phyloP scores from a whole-genome alignment of 2,329 filamentous ascomycete genomes.

The Dactylonectria macrodidyma region DNA sequence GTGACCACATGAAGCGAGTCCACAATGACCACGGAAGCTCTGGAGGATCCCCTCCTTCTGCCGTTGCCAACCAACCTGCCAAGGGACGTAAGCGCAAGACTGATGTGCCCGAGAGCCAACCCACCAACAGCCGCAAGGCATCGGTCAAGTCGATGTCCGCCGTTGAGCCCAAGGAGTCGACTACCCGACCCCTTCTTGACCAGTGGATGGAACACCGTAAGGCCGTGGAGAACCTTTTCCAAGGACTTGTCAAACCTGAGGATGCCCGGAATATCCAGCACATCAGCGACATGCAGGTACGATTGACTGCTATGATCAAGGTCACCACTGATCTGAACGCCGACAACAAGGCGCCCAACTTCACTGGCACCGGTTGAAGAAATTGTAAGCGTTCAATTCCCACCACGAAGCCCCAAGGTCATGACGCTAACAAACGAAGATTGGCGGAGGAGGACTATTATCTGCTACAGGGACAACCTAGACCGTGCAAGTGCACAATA shows the following conservation, averaged over 20 bases:
- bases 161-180: conserved; percentile 51
- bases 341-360: conserved; percentile 44
- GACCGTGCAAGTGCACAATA: conserved; percentile 44
- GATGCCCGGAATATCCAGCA: conserved; percentile 68
- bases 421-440: conserved; percentile 25
- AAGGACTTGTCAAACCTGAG: conserved; percentile 64
- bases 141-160: conserved; percentile 58
- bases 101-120: conserved; percentile 60
- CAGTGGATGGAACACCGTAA: conserved; percentile 75
- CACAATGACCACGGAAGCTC: conserved; percentile 75
- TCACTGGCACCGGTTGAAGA: conserved; percentile 51
- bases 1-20: conserved; percentile 97
- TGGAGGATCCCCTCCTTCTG: conserved; percentile 58
- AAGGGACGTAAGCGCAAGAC: conserved; percentile 74
- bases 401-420: neutral
- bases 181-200: conserved; percentile 61
- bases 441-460: conserved; percentile 35
- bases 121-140: conserved; percentile 64
- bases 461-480: conserved; percentile 46
- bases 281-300: conserved; percentile 66
- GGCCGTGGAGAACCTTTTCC: conserved; percentile 72
- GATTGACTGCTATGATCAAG: conserved; percentile 67
- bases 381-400: conserved; percentile 38
- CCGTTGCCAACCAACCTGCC: conserved; percentile 47
- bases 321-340: conserved; percentile 56